These are phyloP conservation scores for Penicillium sp. DNA, from an alignment of 2,329 filamentous ascomycete species.

Conservation along the genomic window DNA sequence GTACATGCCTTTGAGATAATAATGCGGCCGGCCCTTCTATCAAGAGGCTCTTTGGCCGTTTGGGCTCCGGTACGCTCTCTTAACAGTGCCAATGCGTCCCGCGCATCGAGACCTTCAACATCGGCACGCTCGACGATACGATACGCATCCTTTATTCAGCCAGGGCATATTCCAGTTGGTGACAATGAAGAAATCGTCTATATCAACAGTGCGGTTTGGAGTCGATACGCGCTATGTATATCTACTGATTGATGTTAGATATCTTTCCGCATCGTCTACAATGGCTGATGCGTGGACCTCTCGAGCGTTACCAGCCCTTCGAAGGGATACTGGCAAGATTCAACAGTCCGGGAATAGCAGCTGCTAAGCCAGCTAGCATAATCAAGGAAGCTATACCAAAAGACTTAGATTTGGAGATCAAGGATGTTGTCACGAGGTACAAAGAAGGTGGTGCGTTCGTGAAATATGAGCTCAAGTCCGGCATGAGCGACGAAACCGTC, in stretches of 20 bases:
- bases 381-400: slow-evolving; percentile 61
- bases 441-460: slow-evolving; percentile 94
- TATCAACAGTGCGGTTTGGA: slow-evolving; percentile 69
- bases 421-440: slow-evolving; percentile 75
- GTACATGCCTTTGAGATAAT: neutral
- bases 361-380: slow-evolving; percentile 55
- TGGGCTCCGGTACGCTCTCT: slow-evolving; percentile 2
- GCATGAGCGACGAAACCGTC: slow-evolving; percentile 51
- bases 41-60: slow-evolving; percentile 10
- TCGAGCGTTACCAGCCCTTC: slow-evolving; percentile 44
- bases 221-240: slow-evolving; percentile 8
- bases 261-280: slow-evolving; percentile 77
- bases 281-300: slow-evolving; percentile 56
- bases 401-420: slow-evolving; percentile 63
- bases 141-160: slow-evolving; percentile 58
- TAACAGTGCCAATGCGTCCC: slow-evolving; percentile 1
- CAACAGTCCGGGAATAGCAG: slow-evolving; percentile 49
- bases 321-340: slow-evolving; percentile 51
- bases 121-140: slow-evolving; percentile 10
- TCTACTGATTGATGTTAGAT: slow-evolving; percentile 49
- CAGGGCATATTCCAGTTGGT: slow-evolving; percentile 74
- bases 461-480: slow-evolving; percentile 64
- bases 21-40: slow-evolving; percentile 23
- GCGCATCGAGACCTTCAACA: slow-evolving; percentile 17
- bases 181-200: slow-evolving; percentile 81